phyloP scores from a whole-genome alignment of 1,284 basidiomycete genomes.

The Ganoderma boninense region DNA sequence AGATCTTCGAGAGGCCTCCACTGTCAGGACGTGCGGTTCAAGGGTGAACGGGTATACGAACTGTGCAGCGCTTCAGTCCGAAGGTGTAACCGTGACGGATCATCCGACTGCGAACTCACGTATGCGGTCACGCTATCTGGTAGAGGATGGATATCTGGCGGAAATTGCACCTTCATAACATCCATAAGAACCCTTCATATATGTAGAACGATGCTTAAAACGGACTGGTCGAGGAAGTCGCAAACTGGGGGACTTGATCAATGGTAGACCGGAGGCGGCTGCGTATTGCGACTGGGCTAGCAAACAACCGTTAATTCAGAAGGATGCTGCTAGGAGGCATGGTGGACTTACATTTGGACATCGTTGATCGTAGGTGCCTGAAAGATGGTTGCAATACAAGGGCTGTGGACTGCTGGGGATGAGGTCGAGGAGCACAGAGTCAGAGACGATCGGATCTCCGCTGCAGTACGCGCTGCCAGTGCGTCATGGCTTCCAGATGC shows the following conservation, averaged over 20 bases:
- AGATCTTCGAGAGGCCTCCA: slow-evolving; percentile 73
- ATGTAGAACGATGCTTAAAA: slow-evolving; percentile 6
- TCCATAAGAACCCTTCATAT: neutral
- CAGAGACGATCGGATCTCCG: slow-evolving; percentile 10
- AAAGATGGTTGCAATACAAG: no score
- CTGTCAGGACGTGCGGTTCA: slow-evolving; percentile 82
- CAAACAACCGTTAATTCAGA: no score
- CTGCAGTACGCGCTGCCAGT: no score
- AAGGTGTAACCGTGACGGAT: neutral
- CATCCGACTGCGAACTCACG: slow-evolving; percentile 54
- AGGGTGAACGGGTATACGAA: slow-evolving; percentile 95
- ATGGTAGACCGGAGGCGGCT: slow-evolving; percentile 75
- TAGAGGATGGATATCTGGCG: slow-evolving; percentile 90
- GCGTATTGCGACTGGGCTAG: slow-evolving; percentile 66
- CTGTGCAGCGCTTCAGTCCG: slow-evolving; percentile 49
- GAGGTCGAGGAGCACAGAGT: no score
- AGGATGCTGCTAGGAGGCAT: no score
- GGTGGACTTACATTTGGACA: neutral
- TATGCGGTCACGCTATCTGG: slow-evolving; percentile 90
- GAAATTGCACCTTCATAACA: slow-evolving; percentile 72
- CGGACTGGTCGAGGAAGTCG: slow-evolving; percentile 83
- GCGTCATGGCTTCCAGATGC: slow-evolving; percentile 16
- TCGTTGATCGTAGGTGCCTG: no score
- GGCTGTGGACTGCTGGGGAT: no score
- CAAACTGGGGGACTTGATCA: slow-evolving; percentile 93